These are phyloP conservation scores for Orobanche coerulescens DNA, from an alignment of 257 asterid genomes.

Conservation along the genomic window DNA sequence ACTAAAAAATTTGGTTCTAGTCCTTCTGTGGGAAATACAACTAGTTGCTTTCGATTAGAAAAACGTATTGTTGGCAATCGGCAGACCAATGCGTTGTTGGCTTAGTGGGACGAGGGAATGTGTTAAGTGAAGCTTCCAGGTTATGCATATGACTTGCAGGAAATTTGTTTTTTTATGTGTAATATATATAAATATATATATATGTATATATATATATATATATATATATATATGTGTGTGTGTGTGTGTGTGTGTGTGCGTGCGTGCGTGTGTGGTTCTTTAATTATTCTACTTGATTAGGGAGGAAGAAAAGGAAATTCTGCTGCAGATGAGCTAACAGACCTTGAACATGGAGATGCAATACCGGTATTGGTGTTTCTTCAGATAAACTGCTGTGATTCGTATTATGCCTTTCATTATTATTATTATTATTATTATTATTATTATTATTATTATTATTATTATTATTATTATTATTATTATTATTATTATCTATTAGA, in stretches of 20 bases:
- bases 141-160: not conserved
- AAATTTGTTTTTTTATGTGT: not conserved
- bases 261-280: too few species aligned
- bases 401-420: not conserved
- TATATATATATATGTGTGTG: not conserved
- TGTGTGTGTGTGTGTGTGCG: too few species aligned
- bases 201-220: not conserved
- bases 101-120: not conserved
- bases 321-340: constrained; percentile 39
- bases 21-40: too few species aligned
- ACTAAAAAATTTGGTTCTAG: not conserved
- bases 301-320: constrained; percentile 39
- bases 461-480: too few species aligned
- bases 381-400: not conserved
- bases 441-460: too few species aligned
- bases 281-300: constrained; percentile 32
- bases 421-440: too few species aligned
- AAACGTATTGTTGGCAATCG: not conserved
- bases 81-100: not conserved
- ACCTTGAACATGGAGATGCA: constrained; percentile 69
- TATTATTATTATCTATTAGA: not conserved
- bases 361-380: constrained; percentile 38
- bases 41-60: too few species aligned
- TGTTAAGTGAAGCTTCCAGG: not conserved
- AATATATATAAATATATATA: not conserved